Evolutionary conservation across 495 filamentous ascomycete species (phyloP).

Genomic region (Aspergillus biplanus): DNA sequence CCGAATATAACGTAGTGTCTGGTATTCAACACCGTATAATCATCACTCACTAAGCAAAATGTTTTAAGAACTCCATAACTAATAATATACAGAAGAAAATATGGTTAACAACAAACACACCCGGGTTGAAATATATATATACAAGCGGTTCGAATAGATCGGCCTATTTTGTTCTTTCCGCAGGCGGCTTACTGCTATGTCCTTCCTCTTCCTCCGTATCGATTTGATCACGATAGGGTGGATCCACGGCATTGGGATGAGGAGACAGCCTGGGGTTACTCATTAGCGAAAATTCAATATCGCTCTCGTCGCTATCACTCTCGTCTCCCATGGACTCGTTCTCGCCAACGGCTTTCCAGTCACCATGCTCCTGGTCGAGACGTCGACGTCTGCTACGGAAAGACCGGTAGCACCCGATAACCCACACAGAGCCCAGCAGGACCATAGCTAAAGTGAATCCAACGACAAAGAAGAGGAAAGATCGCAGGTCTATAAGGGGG

Average conservation of each 20-base stretch:
- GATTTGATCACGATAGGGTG: background rate
- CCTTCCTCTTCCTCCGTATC: background rate
- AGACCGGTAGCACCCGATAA: background rate
- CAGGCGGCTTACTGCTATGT: background rate
- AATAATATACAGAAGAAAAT: too few relatives aligned
- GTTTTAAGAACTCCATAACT: too few relatives aligned
- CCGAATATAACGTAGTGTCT: too few relatives aligned
- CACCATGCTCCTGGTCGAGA: background rate
- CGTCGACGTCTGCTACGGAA: background rate
- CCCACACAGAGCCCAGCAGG: background rate
- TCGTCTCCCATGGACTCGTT: background rate
- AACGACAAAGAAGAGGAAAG: slow-evolving; percentile 4
- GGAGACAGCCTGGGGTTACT: slow-evolving; percentile 5
- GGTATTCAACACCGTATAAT: too few relatives aligned
- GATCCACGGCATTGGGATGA: background rate
- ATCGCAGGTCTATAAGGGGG: background rate
- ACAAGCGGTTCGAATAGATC: background rate
- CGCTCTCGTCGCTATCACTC: slow-evolving; percentile 2
- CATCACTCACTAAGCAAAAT: too few relatives aligned
- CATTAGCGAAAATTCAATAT: slow-evolving; percentile 7
- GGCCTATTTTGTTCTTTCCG: background rate
- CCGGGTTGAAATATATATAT: background rate
- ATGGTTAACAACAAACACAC: background rate
- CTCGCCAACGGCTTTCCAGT: background rate
- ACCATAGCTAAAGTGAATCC: slow-evolving; percentile 8